Evolutionary conservation across 2,329 filamentous ascomycete genomes (phyloP), one percentile per base, ranked within the genome.

Genomic region (Epichloe brachyelytri): DNA sequence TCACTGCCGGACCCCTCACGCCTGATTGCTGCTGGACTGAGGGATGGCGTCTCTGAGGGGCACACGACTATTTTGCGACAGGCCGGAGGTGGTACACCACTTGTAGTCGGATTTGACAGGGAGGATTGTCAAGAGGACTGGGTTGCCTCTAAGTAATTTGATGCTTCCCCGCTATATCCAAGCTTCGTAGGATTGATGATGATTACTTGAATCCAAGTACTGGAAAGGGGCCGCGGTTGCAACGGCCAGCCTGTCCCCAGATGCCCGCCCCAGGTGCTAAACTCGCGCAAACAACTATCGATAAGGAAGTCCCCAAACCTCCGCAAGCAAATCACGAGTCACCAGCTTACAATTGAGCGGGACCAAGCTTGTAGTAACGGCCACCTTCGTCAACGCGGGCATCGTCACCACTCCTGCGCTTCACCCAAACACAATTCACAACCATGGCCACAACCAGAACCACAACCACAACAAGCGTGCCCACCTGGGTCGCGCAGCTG

Each of bases 401-500:
- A n/a, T 26, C 33, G n/a, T 14, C 40, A 30, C 26, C 22, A 48
- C 15, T 14, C 41, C n/a, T 10, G 11, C 10, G 12, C 8, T 15
- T 41, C 41, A 37, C 33, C n/a, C 3, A 17, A 7, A 4, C 3
- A 43, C 19, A 12, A 17, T 33, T 34, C 36, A 30, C 8, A 6
- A 44, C 3, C 20, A 62, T 63, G 63, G 53, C 59, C 49, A 64
- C 68, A 53, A 63, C 65, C 53, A 58, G 62, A 52, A 53, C 59
- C 50, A 64, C 68, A 53, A 63, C 65, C 53, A 58, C 63, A 51
- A 53, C 65, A 70, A 71, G 41, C 46, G 54, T 58, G 14, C 90
- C 90, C 36, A 74, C 78, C 75, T 98, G 93, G 93, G 87, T 91
- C 36, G 69, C 83, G 57, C 83, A 94, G 62, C 78, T 97, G 59